Conservation (phyloP, 208 protist genomes). For the Jaenimonas drosophilae region DNA sequence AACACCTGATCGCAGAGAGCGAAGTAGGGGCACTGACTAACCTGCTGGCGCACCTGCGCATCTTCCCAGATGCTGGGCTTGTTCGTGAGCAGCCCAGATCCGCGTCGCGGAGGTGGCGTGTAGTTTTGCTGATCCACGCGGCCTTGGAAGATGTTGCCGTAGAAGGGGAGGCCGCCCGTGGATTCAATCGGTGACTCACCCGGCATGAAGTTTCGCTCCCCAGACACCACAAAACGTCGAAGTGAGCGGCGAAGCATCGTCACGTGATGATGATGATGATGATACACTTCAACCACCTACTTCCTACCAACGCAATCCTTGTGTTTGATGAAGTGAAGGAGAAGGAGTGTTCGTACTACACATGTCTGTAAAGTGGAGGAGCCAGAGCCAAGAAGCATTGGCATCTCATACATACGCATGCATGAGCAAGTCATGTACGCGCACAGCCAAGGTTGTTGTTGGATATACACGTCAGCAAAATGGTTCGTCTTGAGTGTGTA, state of each 20-base stretch:
- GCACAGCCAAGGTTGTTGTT: no score
- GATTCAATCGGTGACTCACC: conserved; percentile 32
- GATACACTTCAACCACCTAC: no score
- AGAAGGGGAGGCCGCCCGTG: conserved; percentile 74
- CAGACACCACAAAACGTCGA: conserved; percentile 34
- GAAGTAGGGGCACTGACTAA: conserved; percentile 77
- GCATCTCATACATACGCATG: no score
- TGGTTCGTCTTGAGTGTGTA: no score
- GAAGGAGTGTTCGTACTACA: neutral
- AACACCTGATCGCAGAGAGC: conserved; percentile 81
- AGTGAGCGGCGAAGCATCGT: conserved; percentile 24
- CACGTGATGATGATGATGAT: no score
- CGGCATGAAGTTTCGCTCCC: conserved; percentile 51
- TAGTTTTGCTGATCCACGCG: conserved; percentile 75
- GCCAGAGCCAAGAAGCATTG: no score
- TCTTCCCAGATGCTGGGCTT: conserved; percentile 61
- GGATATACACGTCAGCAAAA: no score
- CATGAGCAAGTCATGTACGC: no score
- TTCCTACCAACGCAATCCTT: conserved; percentile 1
- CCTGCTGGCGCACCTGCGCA: conserved; percentile 34
- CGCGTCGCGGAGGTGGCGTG: conserved; percentile 29
- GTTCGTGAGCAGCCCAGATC: conserved; percentile 26
- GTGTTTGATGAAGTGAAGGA: neutral
- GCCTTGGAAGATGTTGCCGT: conserved; percentile 77
- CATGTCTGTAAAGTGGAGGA: no score